phyloP scores from a whole-genome alignment of 1,284 basidiomycete species.

The Ceratobasidium sp. region DNA sequence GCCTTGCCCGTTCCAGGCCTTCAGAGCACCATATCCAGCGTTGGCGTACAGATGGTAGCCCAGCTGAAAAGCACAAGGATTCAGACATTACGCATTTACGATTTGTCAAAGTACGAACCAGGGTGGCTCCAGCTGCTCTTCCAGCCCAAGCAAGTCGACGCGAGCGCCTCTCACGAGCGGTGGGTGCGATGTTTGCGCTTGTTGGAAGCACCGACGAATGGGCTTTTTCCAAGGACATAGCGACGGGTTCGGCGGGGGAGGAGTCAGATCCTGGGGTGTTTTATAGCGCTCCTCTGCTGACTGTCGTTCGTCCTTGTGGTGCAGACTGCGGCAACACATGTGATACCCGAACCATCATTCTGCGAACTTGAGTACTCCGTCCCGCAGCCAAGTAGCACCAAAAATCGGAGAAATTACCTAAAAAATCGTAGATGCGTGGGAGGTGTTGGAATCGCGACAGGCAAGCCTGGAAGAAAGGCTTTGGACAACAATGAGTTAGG shows the following conservation, averaged over 20 bases:
- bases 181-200: not conserved
- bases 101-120: not conserved
- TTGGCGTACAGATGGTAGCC: conserved; percentile 2
- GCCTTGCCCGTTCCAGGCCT: not conserved
- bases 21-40: not conserved
- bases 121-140: too few species aligned
- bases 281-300: too few species aligned
- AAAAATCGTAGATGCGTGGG: not conserved
- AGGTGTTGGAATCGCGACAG: not conserved
- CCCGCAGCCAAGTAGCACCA: too few species aligned
- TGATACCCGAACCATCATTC: too few species aligned
- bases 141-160: conserved; percentile 17
- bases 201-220: not conserved
- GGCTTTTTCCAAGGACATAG: conserved; percentile 7
- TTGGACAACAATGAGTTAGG: too few species aligned
- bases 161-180: conserved; percentile 3
- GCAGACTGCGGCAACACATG: conserved; percentile 10
- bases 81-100: not conserved
- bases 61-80: not conserved
- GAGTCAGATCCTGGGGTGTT: too few species aligned
- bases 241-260: not conserved
- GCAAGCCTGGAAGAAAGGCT: too few species aligned
- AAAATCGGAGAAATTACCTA: conserved; percentile 11
- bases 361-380: too few species aligned
- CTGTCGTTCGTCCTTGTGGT: too few species aligned